Conservation (phyloP, 805 yeast species). For the Sungouiozyma intestinalis region DNA sequence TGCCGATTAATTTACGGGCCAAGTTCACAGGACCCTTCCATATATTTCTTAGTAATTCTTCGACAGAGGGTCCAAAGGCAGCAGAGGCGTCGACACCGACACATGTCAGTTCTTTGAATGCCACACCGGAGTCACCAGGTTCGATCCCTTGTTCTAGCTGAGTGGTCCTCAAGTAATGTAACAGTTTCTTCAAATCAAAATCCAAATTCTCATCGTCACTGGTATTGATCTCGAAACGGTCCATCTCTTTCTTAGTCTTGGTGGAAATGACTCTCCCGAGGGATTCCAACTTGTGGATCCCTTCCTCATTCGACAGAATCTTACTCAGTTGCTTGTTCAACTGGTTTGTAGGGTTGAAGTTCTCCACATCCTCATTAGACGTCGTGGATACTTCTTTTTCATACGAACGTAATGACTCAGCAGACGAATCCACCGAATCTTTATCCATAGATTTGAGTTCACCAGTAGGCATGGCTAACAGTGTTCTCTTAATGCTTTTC, state of each 20-base stretch:
- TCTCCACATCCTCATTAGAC: conserved; percentile 12
- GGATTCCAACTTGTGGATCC: conserved; percentile 35
- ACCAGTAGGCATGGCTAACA: conserved; percentile 12
- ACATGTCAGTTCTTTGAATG: conserved; percentile 35
- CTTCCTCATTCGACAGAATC: conserved; percentile 28
- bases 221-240: conserved; percentile 32
- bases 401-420: conserved; percentile 19
- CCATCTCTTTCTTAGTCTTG: conserved; percentile 37
- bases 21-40: conserved; percentile 21
- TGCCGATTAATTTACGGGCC: conserved; percentile 19
- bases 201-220: conserved; percentile 26
- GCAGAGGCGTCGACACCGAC: conserved; percentile 44
- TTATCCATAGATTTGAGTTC: conserved; percentile 13
- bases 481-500: too few species aligned
- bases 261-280: conserved; percentile 42
- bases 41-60: conserved; percentile 32
- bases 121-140: conserved; percentile 42
- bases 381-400: conserved; percentile 4
- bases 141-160: conserved; percentile 37
- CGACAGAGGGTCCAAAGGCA: conserved; percentile 39
- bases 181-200: conserved; percentile 36
- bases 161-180: conserved; percentile 32
- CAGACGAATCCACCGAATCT: conserved; percentile 12
- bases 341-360: conserved; percentile 18
- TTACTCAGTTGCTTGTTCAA: conserved; percentile 24